These are phyloP conservation scores for Sporisorium scitamineum DNA, from an alignment of 1,284 basidiomycete species.

Conservation along the genomic window DNA sequence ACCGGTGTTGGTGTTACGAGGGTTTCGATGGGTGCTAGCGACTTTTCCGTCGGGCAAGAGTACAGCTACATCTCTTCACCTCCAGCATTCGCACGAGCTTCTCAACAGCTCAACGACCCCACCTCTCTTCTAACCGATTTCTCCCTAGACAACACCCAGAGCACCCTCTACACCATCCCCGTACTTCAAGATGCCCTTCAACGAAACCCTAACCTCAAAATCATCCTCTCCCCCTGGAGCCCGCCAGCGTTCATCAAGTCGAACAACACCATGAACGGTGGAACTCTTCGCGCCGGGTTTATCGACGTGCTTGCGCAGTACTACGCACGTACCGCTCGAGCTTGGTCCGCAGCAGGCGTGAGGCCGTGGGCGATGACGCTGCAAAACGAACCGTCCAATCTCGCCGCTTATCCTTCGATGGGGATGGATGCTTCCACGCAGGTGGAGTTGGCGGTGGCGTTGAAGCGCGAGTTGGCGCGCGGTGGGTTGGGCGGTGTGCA, in stretches of 20 bases:
- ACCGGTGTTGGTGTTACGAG: constrained; percentile 51
- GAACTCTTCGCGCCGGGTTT: constrained; percentile 36
- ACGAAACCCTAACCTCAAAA: constrained; percentile 48
- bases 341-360: constrained; percentile 34
- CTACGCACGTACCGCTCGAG: constrained; percentile 37
- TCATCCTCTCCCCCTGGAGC: constrained; percentile 51
- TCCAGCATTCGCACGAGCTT: constrained; percentile 22
- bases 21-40: constrained; percentile 49
- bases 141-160: constrained; percentile 29
- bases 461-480: constrained; percentile 31
- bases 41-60: constrained; percentile 45
- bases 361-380: constrained; percentile 54
- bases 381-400: constrained; percentile 56
- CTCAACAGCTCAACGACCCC: constrained; percentile 18
- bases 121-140: constrained; percentile 34
- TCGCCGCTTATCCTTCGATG: constrained; percentile 51
- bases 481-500: constrained; percentile 24
- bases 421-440: constrained; percentile 34
- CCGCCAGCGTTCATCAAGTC: constrained; percentile 61
- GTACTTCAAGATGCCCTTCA: constrained; percentile 46
- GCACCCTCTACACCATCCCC: constrained; percentile 44
- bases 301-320: constrained; percentile 46
- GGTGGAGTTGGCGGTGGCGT: constrained; percentile 19
- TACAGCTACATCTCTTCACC: constrained; percentile 33
- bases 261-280: constrained; percentile 48